Evolutionary conservation across 352 stramenopile species (phyloP).

Genomic region (Globisporangium nodosum): DNA sequence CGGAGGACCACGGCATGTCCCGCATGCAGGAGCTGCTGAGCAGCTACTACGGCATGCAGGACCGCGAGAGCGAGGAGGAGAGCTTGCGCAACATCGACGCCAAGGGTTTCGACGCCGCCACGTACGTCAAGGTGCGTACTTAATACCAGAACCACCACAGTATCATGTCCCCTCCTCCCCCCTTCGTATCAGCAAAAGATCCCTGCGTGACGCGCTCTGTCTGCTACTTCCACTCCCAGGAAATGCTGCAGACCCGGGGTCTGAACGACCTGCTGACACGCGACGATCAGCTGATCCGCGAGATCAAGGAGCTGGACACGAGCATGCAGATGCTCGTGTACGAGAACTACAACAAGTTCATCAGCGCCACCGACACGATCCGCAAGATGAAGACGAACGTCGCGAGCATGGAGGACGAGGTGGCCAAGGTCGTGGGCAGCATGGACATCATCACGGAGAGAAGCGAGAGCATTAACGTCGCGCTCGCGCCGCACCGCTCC

Average conservation of each 20-base stretch:
- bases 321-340: slow-evolving; percentile 99
- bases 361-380: slow-evolving; percentile 99
- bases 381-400: slow-evolving; percentile 94
- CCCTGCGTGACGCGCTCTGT: too few species aligned
- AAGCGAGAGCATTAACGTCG: slow-evolving; percentile 85
- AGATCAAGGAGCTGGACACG: slow-evolving; percentile 95
- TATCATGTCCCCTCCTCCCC: neutral
- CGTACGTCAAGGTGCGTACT: slow-evolving; percentile 61
- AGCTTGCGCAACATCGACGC: slow-evolving; percentile 75
- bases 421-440: slow-evolving; percentile 77
- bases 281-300: slow-evolving; percentile 74
- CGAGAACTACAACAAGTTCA: slow-evolving; percentile 99
- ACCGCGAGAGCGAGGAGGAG: slow-evolving; percentile 63
- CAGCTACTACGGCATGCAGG: slow-evolving; percentile 83
- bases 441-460: slow-evolving; percentile 88
- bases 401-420: slow-evolving; percentile 87
- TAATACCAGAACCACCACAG: neutral
- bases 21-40: slow-evolving; percentile 88
- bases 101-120: slow-evolving; percentile 54
- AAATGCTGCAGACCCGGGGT: slow-evolving; percentile 51
- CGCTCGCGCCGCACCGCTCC: slow-evolving; percentile 74
- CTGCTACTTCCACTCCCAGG: slow-evolving; percentile 15
- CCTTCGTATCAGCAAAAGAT: too few species aligned
- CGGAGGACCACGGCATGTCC: slow-evolving; percentile 61
- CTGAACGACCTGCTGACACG: slow-evolving; percentile 67